A percentile compares a stretch with the other conserved stretches of the same genome.
phyloP scores from a whole-genome alignment of 2,329 filamentous ascomycete species.

The Lachnellula suecica region DNA sequence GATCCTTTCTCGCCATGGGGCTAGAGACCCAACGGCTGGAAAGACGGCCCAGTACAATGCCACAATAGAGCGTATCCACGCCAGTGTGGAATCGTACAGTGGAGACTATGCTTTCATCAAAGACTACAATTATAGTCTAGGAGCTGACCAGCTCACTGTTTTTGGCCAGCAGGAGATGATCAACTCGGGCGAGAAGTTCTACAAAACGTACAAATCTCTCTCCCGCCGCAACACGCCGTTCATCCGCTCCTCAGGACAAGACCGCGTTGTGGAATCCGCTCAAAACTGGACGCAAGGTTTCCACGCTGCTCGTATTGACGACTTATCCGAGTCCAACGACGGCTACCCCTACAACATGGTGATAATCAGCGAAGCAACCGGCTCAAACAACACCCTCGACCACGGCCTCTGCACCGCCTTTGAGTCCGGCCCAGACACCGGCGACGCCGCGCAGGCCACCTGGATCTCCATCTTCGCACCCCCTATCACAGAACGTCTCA shows the following conservation, averaged over 20 bases:
- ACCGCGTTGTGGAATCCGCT: constrained; percentile 73
- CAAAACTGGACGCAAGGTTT: constrained; percentile 75
- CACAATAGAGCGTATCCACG: constrained; percentile 66
- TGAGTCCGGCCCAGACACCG: constrained; percentile 52
- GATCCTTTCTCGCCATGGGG: constrained; percentile 80
- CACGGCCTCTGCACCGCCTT: constrained; percentile 72
- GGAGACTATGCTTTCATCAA: constrained; percentile 68
- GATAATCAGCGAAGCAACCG: constrained; percentile 66
- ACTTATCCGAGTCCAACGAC: constrained; percentile 35
- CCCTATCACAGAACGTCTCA: constrained; percentile 67
- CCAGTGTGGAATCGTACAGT: constrained; percentile 52
- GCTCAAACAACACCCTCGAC: constrained; percentile 78
- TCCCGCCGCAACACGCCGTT: constrained; percentile 62
- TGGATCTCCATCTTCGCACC: constrained; percentile 67
- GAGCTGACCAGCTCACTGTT: constrained; percentile 64
- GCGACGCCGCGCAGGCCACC: constrained; percentile 47
- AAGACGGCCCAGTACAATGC: constrained; percentile 65
- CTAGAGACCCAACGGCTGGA: constrained; percentile 71
- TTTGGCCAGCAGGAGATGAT: constrained; percentile 71
- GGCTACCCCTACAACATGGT: constrained; percentile 56
- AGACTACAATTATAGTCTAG: constrained; percentile 69
- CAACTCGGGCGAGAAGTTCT: constrained; percentile 76
- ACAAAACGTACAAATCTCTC: constrained; percentile 67
- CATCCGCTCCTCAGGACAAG: constrained; percentile 67
- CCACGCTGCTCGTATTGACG: constrained; percentile 47